Base-by-base conservation (phyloP, 805 yeast species). In the Saccharomycopsis sp. region DNA sequence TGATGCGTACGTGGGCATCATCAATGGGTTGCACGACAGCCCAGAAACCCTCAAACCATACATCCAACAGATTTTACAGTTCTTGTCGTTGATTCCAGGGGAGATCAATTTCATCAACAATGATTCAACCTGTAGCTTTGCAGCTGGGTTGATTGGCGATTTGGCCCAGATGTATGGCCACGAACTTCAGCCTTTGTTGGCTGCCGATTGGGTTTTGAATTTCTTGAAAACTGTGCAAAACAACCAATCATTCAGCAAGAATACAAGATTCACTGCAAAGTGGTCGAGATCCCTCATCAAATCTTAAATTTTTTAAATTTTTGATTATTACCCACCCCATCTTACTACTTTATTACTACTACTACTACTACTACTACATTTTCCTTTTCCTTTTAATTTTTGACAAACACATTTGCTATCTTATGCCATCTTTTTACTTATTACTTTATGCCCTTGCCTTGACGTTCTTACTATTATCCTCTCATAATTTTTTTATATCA, bases 1-100 rank as follows among this genome's bases (percentile, higher is more conserved):
- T 52, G 97, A 92, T 60, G 87, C 96, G 29, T 92, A 86, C 57
- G 95, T 88, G 26, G 98, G 98, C 48, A 79, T 92, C 37, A 86
- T 89, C 43, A 87, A 94, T 37, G 96, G 97, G n/a, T 61, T 85
- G 53, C 77, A 75, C 46, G 80, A 73, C 41, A 61, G 67, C 15
- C 86, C 95, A 13, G 73, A 73, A 30, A 70, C 75, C 29, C 60
- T 92, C 34, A 68, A 59, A 49, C 80, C 79, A 33, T 84, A 73
- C 58, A 72, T 82, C 37, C 73, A 74, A 26, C 72, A 78, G 35
- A 77, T 89, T 34, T 79, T 87, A 62, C 73, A 67, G 43, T 81
- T 88, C 54, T 61, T 92, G 52, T 65, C 74, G 49, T 58, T 63
- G 30, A 67, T 85, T 34, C 69, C 77, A 45, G 63, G 60, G 27